Base-by-base conservation (phyloP, 495 filamentous ascomycete genomes). In the Talaromyces trachyspermus region DNA sequence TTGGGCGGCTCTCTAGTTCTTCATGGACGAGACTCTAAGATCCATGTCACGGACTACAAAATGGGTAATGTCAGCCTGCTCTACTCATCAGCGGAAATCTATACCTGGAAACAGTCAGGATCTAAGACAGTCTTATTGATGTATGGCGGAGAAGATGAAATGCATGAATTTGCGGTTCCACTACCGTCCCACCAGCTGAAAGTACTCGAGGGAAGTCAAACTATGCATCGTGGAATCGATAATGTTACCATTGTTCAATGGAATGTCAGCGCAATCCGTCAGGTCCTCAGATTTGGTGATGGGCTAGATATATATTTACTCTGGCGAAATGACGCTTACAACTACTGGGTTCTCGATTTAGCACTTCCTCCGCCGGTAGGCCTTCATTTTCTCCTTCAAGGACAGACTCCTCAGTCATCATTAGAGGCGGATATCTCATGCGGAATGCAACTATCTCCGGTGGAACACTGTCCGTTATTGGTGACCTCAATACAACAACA, bases 51-150 rank as follows among this genome's bases (percentile, higher is more conserved):
- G 10, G 83, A 92, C 56, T 90, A 88, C 53, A 65, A 79, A 39
- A 63, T 90, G 41, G 74, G 74, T 0, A 75, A 75, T n/a, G 66
- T 66, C 1, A 79, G 70, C 9, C 57, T 90, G 15, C 62, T 88
- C 4, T 90, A 89, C 64, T 88, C 83, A 0, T 82, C 85, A 2
- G 83, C 80, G 0, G 85, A 92, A 47, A 73, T 88, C 20, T 86
- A 86, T 46, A 86, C 83, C 1, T 83, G 78, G 79, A 77, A 83
- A 59, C 68, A 71, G 43, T 74, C 76, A 51, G 73, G 65, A 12
- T 53, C 70, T 4, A 72, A 70, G 50, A 83, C 79, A 18, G 65
- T 85, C 4, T 62, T 88, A 3, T 64, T 89, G 12, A 53, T 91
- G 10, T 90, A 87, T 51, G 85, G 84, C 14, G 84, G 77, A 5